These are phyloP conservation scores for Pythium scleroteichum DNA, from an alignment of 352 stramenopile species.

Conservation along the genomic window DNA sequence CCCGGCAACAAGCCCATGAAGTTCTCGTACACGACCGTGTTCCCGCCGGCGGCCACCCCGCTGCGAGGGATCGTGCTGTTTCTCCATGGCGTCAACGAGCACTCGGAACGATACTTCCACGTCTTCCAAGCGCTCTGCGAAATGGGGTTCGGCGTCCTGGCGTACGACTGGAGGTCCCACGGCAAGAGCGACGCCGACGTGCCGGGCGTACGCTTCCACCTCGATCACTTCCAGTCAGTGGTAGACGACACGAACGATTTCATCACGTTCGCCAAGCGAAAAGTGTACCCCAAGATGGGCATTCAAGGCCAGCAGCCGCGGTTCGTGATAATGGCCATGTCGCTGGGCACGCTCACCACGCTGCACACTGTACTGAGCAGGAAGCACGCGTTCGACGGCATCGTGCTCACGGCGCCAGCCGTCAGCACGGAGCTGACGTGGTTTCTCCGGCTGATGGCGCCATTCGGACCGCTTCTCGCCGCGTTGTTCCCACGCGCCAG, in stretches of 20 bases:
- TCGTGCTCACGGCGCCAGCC: constrained; percentile 22
- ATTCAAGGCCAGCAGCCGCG: neutral
- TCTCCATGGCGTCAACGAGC: constrained; percentile 24
- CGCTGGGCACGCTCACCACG: constrained; percentile 18
- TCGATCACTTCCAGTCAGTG: constrained; percentile 17
- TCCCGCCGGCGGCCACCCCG: neutral
- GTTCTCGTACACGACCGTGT: too few species aligned
- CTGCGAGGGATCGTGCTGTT: constrained; percentile 34
- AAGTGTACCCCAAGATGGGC: constrained; percentile 11
- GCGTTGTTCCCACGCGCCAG: constrained; percentile 5
- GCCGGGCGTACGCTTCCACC: constrained; percentile 8
- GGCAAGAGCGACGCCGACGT: constrained; percentile 20
- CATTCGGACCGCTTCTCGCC: neutral
- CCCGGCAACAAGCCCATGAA: neutral
- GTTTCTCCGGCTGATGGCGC: constrained; percentile 2
- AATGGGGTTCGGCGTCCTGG: constrained; percentile 22
- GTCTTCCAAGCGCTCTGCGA: constrained; percentile 22
- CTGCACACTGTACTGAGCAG: constrained; percentile 28
- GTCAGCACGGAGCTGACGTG: constrained; percentile 21
- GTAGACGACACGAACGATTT: constrained; percentile 31
- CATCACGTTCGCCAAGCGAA: constrained; percentile 23
- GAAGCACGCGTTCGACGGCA: constrained; percentile 20
- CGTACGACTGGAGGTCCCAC: constrained; percentile 23
- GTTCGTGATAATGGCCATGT: constrained; percentile 25
- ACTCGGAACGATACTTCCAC: constrained; percentile 26